Percentiles rank a stretch among this genome's conserved stretches.
Conservation (phyloP, 1,284 basidiomycete genomes). For the Thecaphora thlaspeos region DNA sequence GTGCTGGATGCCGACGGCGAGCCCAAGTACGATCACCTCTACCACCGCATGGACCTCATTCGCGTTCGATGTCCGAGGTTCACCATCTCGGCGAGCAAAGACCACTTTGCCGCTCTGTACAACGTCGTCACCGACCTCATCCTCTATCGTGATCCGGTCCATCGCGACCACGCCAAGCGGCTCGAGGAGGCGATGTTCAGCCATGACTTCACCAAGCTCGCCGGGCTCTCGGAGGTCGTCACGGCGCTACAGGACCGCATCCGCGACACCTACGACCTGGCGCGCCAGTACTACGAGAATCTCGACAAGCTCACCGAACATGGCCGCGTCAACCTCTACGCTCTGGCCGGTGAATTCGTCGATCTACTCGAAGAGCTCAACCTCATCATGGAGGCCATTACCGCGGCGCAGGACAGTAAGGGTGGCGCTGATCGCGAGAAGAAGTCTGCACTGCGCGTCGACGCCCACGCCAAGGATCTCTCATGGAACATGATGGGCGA, state of each 20-base stretch:
- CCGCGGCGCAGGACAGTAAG: constrained; percentile 66
- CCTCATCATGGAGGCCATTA: constrained; percentile 85
- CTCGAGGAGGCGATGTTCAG: constrained; percentile 78
- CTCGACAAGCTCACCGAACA: constrained; percentile 62
- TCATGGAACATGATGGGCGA: constrained; percentile 91
- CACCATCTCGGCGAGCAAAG: constrained; percentile 78
- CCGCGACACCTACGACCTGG: constrained; percentile 60
- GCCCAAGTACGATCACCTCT: constrained; percentile 67
- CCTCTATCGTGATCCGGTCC: constrained; percentile 79
- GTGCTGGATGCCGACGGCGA: constrained; percentile 48
- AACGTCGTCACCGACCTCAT: constrained; percentile 79
- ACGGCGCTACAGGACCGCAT: constrained; percentile 73
- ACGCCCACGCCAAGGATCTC: constrained; percentile 80
- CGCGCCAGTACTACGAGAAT: constrained; percentile 49
- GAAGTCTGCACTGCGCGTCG: constrained; percentile 74
- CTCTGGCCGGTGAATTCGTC: constrained; percentile 72
- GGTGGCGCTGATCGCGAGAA: constrained; percentile 66
- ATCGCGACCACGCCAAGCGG: constrained; percentile 49
- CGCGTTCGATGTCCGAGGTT: constrained; percentile 73
- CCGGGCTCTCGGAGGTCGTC: constrained; percentile 70
- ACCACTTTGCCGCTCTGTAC: constrained; percentile 83
- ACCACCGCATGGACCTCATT: constrained; percentile 80
- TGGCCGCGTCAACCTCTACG: constrained; percentile 65
- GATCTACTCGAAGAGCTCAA: constrained; percentile 77
- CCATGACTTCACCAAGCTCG: constrained; percentile 83